Base-by-base conservation (phyloP, 2,329 filamentous ascomycete species). In the Biscogniauxia mediterranea region DNA sequence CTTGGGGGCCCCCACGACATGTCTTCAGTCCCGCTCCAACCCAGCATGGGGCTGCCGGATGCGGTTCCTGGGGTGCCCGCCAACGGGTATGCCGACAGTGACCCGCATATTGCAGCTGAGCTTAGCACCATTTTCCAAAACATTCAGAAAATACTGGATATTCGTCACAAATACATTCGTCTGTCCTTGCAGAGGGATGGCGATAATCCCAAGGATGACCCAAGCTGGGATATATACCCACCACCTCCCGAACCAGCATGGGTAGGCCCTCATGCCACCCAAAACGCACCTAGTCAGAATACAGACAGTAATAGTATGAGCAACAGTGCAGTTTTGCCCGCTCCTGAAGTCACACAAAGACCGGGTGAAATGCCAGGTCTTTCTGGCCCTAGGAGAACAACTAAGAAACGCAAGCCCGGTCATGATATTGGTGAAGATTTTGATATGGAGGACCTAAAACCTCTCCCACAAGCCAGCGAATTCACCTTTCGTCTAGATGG, bases 371-470 rank as follows among this genome's bases (percentile, higher is more conserved):
- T n/a, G 13, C 28, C 25, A 21, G 46, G 51, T 5, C 68, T n/a
- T 54, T 62, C 57, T 52, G 75, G 72, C 19, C 73, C 77, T 2
- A 84, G 82, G 61, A 74, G 79, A 54, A 78, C 80, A 25, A 77
- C 80, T 8, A 89, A 85, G 71, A 88, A 78, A 67, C 86, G 94
- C 68, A 98, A 97, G 75, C 90, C 91, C 68, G 94, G 94, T 2
- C 85, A 94, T 68, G 87, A 96, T 71, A 92, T 98, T 70, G 95
- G 95, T 11, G 91, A 93, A 71, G 94, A 98, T 74, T 99, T 99
- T 72, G 84, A 92, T 63, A 85, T 97, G 73, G 84, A 89, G 1
- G 91, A 97, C 66, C 74, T 92, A 32, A 75, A 91, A 57, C 92
- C 93, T 0, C 77, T 96, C 1, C 92, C 94, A 0, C 84, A 81